Evolutionary conservation across 352 stramenopile genomes (phyloP), one percentile per base, ranked within the genome.

Genomic region (Blastocystis sp.): DNA sequence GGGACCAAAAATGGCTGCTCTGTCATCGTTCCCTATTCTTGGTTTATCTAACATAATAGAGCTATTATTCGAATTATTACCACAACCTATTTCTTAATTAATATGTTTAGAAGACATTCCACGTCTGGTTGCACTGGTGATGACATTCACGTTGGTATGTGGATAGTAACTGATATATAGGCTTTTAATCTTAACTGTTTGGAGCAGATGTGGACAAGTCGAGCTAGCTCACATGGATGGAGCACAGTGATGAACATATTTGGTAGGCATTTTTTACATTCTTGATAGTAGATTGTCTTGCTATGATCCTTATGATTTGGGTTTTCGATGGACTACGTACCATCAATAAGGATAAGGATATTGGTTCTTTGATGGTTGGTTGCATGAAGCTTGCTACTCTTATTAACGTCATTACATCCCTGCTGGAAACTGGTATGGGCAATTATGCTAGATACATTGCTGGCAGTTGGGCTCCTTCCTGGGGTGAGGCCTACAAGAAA

Each of bases 291-390:
- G 68, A 79, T 30, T 79, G 68, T 35, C n/a, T 79, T 40, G 37
- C 68, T 24, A 79, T 79, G 68, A 58, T 79, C 42, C 68, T 79
- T 5, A 79, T 79, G 68, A 79, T 79, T 59, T 79, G 68, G 68
- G 68, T 79, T 17, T 79, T 79, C 37, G 68, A 79, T 59, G 68
- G 68, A 13, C n/a, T 79, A 53, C 68, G 68, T 1, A 79, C 40
- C 13, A 58, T 79, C n/a, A 79, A 79, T n/a, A 79, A 79, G 68
- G 68, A 79, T 48, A 79, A 79, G 44, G 68, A 79, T 59, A 60
- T 79, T 48, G 68, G 68, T 56, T 62, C 68, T 11, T 30, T 79
- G 35, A 79, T 79, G 68, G 68, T 79, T 22, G 24, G 51, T 19
- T 79, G 40, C n/a, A 79, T 79, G 68, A 17, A 79, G 44, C 35